A percentile compares a stretch with the other conserved stretches of the same genome.
Conservation (phyloP, 2,329 filamentous ascomycete species). For the Lecanicillium sp. region DNA sequence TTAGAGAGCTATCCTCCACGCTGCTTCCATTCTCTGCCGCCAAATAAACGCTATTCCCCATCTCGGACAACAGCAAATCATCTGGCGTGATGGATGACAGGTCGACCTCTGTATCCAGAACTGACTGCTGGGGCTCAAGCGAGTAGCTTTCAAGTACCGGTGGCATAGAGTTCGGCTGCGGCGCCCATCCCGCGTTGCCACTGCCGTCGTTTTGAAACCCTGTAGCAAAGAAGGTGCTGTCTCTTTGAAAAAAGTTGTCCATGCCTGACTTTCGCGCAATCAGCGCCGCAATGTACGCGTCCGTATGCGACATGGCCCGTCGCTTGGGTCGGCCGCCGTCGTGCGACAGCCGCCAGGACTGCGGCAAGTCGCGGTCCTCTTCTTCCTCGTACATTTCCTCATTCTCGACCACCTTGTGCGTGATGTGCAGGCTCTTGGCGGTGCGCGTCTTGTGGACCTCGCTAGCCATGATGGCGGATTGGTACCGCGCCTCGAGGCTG, state of each 20-base stretch:
- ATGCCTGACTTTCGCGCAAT: neutral
- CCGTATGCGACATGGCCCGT: neutral
- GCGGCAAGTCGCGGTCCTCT: slow-evolving; percentile 70
- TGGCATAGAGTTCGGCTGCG: no score
- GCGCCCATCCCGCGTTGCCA: neutral
- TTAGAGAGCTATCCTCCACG: no score
- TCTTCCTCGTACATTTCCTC: slow-evolving; percentile 97
- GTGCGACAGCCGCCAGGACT: slow-evolving; percentile 30
- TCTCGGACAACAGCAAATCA: no score
- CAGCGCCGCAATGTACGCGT: neutral
- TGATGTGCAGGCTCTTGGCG: slow-evolving; percentile 73
- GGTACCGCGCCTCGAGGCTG: slow-evolving; percentile 77
- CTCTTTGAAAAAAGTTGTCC: neutral
- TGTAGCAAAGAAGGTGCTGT: neutral
- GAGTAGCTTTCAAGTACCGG: no score
- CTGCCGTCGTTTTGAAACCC: neutral
- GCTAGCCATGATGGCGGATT: slow-evolving; percentile 83
- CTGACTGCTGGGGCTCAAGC: no score
- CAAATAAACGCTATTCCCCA: no score
- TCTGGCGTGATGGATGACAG: no score
- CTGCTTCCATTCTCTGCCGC: no score
- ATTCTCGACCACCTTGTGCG: slow-evolving; percentile 76
- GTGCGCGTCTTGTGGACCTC: slow-evolving; percentile 85
- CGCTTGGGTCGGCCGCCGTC: neutral
- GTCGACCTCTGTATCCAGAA: no score